A percentile compares a stretch with the other conserved stretches of the same genome.
Conservation (phyloP, 208 protist genomes). For the Crithidia bombi region DNA sequence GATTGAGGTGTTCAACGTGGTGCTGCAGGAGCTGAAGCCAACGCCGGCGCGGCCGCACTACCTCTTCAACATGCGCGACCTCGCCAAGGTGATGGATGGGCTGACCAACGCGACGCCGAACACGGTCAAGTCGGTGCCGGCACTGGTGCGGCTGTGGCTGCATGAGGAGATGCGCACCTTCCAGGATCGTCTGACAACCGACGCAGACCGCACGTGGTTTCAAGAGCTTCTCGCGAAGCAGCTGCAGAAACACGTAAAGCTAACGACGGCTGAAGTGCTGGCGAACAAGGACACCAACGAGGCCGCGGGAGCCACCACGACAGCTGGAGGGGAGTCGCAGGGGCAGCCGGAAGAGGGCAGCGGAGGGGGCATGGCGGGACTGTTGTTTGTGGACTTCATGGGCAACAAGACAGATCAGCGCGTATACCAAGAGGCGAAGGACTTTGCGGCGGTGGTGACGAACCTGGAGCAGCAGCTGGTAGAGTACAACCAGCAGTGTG, state of each 20-base stretch:
- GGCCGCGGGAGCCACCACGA: not conserved
- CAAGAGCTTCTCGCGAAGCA: constrained; percentile 82
- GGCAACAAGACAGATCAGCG: constrained; percentile 65
- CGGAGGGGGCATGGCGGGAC: constrained; percentile 7
- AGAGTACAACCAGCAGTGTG: constrained; percentile 93
- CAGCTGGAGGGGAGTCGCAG: not conserved
- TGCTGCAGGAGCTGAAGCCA: constrained; percentile 94
- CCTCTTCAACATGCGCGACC: constrained; percentile 99
- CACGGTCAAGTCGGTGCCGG: constrained; percentile 48
- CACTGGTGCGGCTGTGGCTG: constrained; percentile 93
- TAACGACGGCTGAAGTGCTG: constrained; percentile 76
- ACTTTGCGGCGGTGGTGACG: constrained; percentile 81
- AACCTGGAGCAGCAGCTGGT: constrained; percentile 89
- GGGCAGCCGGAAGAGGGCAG: not conserved
- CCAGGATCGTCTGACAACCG: constrained; percentile 94
- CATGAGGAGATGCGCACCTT: constrained; percentile 97
- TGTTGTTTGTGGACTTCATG: constrained; percentile 97
- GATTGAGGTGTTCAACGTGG: constrained; percentile 96
- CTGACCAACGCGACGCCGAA: constrained; percentile 86
- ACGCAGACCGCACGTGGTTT: constrained; percentile 93
- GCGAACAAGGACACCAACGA: too few relatives aligned
- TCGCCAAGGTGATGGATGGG: constrained; percentile 98
- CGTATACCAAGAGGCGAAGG: constrained; percentile 91
- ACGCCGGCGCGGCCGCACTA: constrained; percentile 98
- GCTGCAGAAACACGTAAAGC: constrained; percentile 84